Conservation (phyloP, 2,329 filamentous ascomycete species). For the Aspergillus candidus region DNA sequence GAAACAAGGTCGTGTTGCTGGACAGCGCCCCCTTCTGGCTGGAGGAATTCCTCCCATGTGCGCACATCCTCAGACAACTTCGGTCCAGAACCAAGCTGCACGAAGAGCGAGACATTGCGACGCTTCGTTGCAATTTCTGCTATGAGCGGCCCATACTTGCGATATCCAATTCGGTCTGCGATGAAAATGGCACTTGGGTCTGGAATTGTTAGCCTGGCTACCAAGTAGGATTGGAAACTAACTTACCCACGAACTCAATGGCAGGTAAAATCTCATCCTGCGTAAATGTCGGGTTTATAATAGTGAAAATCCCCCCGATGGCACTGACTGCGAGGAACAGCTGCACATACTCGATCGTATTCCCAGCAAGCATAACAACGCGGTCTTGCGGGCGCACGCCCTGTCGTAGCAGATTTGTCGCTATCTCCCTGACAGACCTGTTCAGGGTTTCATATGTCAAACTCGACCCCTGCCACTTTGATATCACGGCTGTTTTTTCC, state of each 20-base stretch:
- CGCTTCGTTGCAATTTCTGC: not conserved
- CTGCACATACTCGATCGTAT: conserved; percentile 47
- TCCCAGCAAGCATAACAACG: conserved; percentile 61
- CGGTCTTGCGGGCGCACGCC: conserved; percentile 59
- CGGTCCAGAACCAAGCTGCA: not conserved
- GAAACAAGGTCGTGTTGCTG: too few species aligned
- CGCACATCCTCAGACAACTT: not conserved
- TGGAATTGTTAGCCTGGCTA: too few species aligned
- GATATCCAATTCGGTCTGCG: conserved; percentile 2
- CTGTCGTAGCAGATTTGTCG: conserved; percentile 47
- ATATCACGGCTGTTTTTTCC: conserved; percentile 7
- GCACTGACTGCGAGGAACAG: conserved; percentile 62
- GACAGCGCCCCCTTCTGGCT: too few species aligned
- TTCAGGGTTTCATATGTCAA: conserved; percentile 2
- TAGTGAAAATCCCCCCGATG: conserved; percentile 53
- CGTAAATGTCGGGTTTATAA: conserved; percentile 73
- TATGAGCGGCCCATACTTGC: not conserved
- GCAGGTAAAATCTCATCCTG: conserved; percentile 37
- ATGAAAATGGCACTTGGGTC: conserved; percentile 1
- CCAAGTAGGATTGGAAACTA: not conserved
- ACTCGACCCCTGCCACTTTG: conserved; percentile 3
- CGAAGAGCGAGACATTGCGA: not conserved
- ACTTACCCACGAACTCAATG: conserved; percentile 1
- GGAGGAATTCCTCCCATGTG: conserved; percentile 40
- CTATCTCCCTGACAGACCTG: not conserved